Evolutionary conservation across 441 rosid genomes (phyloP).

Genomic region (Pelargonium australe): DNA sequence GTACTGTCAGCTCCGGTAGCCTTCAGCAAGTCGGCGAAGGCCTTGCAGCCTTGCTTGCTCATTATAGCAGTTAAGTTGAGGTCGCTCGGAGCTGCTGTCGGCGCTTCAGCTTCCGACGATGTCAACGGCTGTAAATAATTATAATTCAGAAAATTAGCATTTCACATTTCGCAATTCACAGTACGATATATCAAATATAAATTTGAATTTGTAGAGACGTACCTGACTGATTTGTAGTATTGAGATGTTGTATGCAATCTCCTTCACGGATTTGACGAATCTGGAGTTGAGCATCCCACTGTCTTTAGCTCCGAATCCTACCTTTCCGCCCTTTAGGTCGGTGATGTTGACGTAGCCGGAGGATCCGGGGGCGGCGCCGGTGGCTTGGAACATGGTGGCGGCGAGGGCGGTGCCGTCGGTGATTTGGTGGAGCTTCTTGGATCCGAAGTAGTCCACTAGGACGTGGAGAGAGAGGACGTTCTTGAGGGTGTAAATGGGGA

Average conservation of each 20-base stretch:
- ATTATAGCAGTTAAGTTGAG: slow-evolving; percentile 42
- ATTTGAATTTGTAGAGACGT: too few species aligned
- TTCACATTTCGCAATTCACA: too few species aligned
- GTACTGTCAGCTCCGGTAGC: slow-evolving; percentile 44
- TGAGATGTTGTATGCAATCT: slow-evolving; percentile 75
- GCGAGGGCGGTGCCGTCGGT: slow-evolving; percentile 68
- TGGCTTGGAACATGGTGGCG: slow-evolving; percentile 84
- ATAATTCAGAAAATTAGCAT: background rate
- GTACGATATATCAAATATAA: too few species aligned
- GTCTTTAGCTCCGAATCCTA: slow-evolving; percentile 65
- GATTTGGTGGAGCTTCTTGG: slow-evolving; percentile 88
- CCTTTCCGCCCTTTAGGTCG: slow-evolving; percentile 79
- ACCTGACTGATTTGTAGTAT: slow-evolving; percentile 69
- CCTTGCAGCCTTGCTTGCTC: slow-evolving; percentile 56
- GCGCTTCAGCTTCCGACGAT: slow-evolving; percentile 62
- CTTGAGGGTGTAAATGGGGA: slow-evolving; percentile 62
- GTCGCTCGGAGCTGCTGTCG: slow-evolving; percentile 46
- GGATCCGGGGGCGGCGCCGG: slow-evolving; percentile 78
- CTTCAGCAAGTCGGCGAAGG: slow-evolving; percentile 43
- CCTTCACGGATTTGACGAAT: slow-evolving; percentile 69
- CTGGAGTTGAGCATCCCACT: slow-evolving; percentile 42
- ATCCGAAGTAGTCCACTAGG: slow-evolving; percentile 78
- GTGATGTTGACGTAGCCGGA: slow-evolving; percentile 84
- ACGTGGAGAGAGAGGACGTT: slow-evolving; percentile 83
- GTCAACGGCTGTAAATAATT: slow-evolving; percentile 29